phyloP scores from a whole-genome alignment of 257 asterid genomes.

The Solanum arcanum region DNA sequence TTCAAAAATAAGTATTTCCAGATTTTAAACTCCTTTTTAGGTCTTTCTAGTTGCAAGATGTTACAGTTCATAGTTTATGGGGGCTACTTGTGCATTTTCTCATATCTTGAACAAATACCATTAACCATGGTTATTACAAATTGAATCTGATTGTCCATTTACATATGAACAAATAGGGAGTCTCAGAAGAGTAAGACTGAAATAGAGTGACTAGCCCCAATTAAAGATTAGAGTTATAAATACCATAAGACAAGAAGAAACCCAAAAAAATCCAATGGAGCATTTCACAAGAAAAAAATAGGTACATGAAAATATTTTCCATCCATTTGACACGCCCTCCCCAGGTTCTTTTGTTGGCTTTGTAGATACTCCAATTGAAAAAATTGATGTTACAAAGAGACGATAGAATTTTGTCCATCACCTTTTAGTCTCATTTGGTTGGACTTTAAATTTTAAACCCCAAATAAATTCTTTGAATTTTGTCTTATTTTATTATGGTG shows the following conservation, averaged over 20 bases:
- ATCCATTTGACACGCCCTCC: background rate
- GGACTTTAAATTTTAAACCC: background rate
- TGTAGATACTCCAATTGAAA: background rate
- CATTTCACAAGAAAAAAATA: background rate
- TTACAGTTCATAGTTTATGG: no score
- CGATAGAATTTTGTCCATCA: background rate
- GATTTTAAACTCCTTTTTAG: no score
- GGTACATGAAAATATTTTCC: background rate
- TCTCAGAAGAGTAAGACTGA: no score
- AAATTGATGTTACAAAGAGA: background rate
- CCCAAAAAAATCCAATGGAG: background rate
- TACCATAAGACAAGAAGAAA: background rate
- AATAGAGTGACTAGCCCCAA: no score
- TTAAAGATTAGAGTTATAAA: no score
- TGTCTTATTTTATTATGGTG: background rate
- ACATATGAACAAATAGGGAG: no score
- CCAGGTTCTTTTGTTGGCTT: background rate
- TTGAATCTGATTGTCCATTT: no score
- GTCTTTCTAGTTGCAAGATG: no score
- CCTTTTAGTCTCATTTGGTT: background rate
- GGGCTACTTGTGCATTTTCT: no score
- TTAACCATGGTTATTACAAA: no score
- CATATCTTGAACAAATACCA: no score
- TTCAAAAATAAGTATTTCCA: no score
- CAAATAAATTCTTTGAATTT: background rate